Evolutionary conservation across 257 asterid species (phyloP), one percentile per base, ranked within the genome.

Genomic region (Plectranthus barbatus): DNA sequence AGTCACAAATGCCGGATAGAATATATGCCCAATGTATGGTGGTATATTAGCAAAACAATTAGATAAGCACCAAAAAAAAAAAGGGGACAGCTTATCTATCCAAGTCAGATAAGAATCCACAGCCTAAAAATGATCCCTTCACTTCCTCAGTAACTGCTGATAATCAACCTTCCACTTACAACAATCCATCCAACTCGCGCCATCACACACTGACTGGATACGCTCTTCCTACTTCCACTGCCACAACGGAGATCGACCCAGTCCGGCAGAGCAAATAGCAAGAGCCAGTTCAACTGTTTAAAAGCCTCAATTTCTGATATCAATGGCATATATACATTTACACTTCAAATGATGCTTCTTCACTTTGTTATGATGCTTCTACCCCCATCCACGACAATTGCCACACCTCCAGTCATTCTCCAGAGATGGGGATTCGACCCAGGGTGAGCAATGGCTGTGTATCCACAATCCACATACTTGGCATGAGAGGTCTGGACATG

Each of bases 371-470:
- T 56, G 54, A 55, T 52, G 55, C 14, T 12, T 56, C 68, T 75
- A 84, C 20, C 74, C 72, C 84, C 84, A 79, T 17, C 70, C 79
- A 1, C 96, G 82, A 45, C 97, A 90, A 42, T 55, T 69, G 69
- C 96, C 96, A 76, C 97, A 90, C 67, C 62, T 80, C 97, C 97
- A 90, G 44, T 73, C 76, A 9, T 49, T 62, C 42, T 67, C 84
- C 53, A 51, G 42, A 17, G 77, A 47, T 9, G 76, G 37, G 65
- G 67, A 68, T 52, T 87, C 96, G 17, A 57, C 73, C 97, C 96
- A 90, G 2, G 93, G 97, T 2, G 96, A 90, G 62, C 97, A 90
- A 68, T 82, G 83, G 71, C 81, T 78, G 70, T 90, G 97, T 15
- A 87, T 74, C 76, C 79, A 74, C 40, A 85, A 23, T 6, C 92